Base-by-base conservation (phyloP, 163 green algal species). In the Botryococcus braunii region DNA sequence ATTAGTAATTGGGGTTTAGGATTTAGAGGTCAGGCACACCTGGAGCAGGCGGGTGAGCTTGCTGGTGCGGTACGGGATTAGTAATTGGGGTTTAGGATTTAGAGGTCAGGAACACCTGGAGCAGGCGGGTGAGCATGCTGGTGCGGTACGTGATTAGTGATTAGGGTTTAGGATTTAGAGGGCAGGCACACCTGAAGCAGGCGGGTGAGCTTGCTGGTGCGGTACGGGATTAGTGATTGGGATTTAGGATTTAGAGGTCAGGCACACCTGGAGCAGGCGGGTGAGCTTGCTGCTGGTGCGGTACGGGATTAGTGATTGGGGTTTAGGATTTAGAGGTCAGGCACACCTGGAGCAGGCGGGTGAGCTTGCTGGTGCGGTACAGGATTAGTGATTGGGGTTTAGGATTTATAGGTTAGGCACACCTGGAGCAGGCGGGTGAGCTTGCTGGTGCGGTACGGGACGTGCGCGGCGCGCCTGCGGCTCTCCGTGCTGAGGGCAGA, bases 41-140 rank as follows among this genome's bases (percentile, higher is more conserved):
- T 94, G 88, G 65, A 96, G 79, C 55, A 96, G 79, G 11, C 90
- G 80, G 4, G 90, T 96, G 48, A 96, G 86, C 82, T 96, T 96
- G 68, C 78, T 90, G 78, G 96, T 89, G 34, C 90, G 76, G 71
- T 89, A 93, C 21, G 85, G 83, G 27, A 93, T 78, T n/a, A n/a
- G n/a, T n/a, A n/a, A n/a, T n/a, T n/a, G n/a, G n/a, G n/a, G n/a
- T n/a, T n/a, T n/a, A n/a, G n/a, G n/a, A n/a, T n/a, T n/a, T n/a
- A n/a, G n/a, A n/a, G n/a, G n/a, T n/a, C 63, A 27, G n/a, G 7
- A 2, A 25, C 46, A 77, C 74, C 75, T 78, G 69, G 66, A 96
- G 77, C 69, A 97, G 83, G 39, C 91, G 81, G 5, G 91, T 97
- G 7, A 97, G 85, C 78, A 96, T 96, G 62, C 74, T 89, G 78